A percentile compares a stretch with the other conserved stretches of the same genome.
These are phyloP conservation scores for Shiraia sp. DNA, from an alignment of 2,329 filamentous ascomycete genomes.

Conservation along the genomic window DNA sequence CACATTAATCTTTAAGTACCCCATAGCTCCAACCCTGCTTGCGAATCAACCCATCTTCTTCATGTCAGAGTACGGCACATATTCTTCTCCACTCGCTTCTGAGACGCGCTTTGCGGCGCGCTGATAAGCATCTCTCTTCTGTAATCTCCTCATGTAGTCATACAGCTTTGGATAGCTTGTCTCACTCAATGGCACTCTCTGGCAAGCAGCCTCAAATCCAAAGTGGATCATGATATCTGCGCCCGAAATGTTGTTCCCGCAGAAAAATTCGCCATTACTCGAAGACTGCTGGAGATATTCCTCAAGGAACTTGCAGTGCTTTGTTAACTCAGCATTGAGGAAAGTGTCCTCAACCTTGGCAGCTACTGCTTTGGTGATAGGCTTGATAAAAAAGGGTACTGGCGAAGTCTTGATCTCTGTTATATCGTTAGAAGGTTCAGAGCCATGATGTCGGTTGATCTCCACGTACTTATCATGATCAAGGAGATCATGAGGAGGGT, in stretches of 20 bases:
- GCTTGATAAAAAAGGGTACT: slow-evolving; percentile 71
- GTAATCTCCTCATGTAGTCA: slow-evolving; percentile 51
- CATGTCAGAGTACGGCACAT: slow-evolving; percentile 37
- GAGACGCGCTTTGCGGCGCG: slow-evolving; percentile 55
- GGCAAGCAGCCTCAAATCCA: slow-evolving; percentile 52
- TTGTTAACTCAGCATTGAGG: slow-evolving; percentile 52
- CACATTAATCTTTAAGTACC: no score
- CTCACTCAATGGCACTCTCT: slow-evolving; percentile 43
- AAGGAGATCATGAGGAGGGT: slow-evolving; percentile 67
- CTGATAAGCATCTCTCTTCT: slow-evolving; percentile 52
- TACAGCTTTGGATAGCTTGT: slow-evolving; percentile 52
- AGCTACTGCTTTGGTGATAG: slow-evolving; percentile 62
- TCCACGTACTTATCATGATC: slow-evolving; percentile 53
- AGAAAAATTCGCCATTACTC: slow-evolving; percentile 55
- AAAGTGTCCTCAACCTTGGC: slow-evolving; percentile 51
- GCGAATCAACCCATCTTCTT: slow-evolving; percentile 4
- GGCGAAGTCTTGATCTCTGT: slow-evolving; percentile 52
- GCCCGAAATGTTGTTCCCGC: slow-evolving; percentile 53
- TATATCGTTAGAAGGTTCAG: slow-evolving; percentile 1
- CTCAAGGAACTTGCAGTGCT: slow-evolving; percentile 57
- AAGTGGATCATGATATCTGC: slow-evolving; percentile 60
- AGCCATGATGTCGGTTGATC: neutral
- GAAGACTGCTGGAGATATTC: slow-evolving; percentile 53
- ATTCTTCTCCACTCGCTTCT: slow-evolving; percentile 45
- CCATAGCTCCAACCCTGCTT: neutral